Percentiles rank a stretch among this genome's conserved stretches.
phyloP scores from a whole-genome alignment of 2,329 filamentous ascomycete species.

The Ceratocystis variospora region DNA sequence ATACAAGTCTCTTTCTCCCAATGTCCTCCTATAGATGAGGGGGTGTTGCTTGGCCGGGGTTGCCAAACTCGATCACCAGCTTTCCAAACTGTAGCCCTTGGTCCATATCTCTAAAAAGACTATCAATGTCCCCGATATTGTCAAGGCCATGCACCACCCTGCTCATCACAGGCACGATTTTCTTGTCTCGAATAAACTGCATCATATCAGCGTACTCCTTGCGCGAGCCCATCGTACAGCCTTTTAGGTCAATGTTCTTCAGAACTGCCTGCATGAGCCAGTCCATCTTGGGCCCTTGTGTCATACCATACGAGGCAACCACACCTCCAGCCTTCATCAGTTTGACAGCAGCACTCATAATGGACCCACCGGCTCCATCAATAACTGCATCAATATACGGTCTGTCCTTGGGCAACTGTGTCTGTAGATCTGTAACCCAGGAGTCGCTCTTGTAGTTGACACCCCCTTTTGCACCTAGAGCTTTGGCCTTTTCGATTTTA shows the following conservation, averaged over 20 bases:
- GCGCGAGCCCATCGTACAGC: constrained; percentile 81
- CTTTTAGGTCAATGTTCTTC: constrained; percentile 74
- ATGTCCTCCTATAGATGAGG: neutral
- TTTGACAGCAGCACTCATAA: constrained; percentile 53
- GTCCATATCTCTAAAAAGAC: constrained; percentile 78
- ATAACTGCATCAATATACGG: constrained; percentile 69
- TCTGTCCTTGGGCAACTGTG: constrained; percentile 48
- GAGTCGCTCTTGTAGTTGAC: constrained; percentile 62
- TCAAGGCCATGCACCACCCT: constrained; percentile 58
- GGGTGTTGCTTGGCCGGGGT: constrained; percentile 23
- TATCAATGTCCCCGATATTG: constrained; percentile 64
- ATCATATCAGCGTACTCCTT: constrained; percentile 89
- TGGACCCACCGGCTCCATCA: constrained; percentile 79
- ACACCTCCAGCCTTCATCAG: constrained; percentile 70
- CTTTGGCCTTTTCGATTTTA: constrained; percentile 60
- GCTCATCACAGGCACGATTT: constrained; percentile 66
- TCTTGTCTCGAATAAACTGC: constrained; percentile 58
- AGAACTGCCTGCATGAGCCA: constrained; percentile 74
- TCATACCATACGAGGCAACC: constrained; percentile 89
- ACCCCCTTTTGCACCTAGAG: constrained; percentile 67
- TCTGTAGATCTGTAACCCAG: constrained; percentile 67
- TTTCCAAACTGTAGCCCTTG: constrained; percentile 82
- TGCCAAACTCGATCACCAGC: constrained; percentile 61
- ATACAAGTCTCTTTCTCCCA: neutral
- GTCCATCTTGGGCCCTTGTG: constrained; percentile 67